Evolutionary conservation across 2,329 filamentous ascomycete species (phyloP).

Genomic region (Aspergillus ochraceoroseus): DNA sequence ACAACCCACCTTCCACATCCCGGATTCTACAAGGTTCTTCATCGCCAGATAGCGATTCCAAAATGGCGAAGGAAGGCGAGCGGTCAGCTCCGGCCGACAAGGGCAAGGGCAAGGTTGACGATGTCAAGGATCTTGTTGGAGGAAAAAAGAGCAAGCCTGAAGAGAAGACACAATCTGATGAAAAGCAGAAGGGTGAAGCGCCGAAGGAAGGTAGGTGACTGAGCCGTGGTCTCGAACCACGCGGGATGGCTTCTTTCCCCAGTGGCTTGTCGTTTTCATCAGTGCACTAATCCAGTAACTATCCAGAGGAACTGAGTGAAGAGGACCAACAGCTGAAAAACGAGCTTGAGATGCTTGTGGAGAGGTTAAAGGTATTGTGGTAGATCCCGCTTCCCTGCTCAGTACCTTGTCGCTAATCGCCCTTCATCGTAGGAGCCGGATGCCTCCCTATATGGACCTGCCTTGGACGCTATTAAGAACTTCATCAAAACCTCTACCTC

Average conservation of each 20-base stretch:
- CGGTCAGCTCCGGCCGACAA: conserved; percentile 80
- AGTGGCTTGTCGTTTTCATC: conserved; percentile 6
- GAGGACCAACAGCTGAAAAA: conserved; percentile 98
- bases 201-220: conserved; percentile 52
- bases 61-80: conserved; percentile 93
- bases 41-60: conserved; percentile 33
- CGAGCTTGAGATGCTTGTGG: conserved; percentile 96
- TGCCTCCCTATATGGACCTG: conserved; percentile 79
- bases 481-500: conserved; percentile 99
- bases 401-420: conserved; percentile 26
- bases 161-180: conserved; percentile 65
- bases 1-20: conserved; percentile 6
- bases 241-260: background rate
- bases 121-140: conserved; percentile 57
- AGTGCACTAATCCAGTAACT: conserved; percentile 32
- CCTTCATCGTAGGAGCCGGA: conserved; percentile 66
- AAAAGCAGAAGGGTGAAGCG: conserved; percentile 69
- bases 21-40: conserved; percentile 21
- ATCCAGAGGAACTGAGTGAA: conserved; percentile 84
- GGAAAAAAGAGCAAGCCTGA: conserved; percentile 57
- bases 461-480: conserved; percentile 92
- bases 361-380: conserved; percentile 72
- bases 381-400: conserved; percentile 9
- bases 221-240: conserved; percentile 1
- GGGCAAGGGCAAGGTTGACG: conserved; percentile 87